A percentile compares a stretch with the other conserved stretches of the same genome.
These are phyloP conservation scores for Pseudopithomyces chartarum DNA, from an alignment of 2,329 filamentous ascomycete genomes.

Conservation along the genomic window DNA sequence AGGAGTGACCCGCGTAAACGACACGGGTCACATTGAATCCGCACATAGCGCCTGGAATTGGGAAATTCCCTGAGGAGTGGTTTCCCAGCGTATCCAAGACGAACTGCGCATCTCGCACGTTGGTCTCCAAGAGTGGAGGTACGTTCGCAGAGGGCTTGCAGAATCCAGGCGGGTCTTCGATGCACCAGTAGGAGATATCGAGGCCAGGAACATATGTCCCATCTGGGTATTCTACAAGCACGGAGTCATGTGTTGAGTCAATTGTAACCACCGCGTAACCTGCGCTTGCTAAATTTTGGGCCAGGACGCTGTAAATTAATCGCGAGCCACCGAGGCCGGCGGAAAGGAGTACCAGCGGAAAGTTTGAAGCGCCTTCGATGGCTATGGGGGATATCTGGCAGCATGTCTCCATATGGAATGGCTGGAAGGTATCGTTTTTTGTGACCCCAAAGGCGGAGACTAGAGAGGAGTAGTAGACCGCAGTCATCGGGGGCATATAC, in stretches of 20 bases:
- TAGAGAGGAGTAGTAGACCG: not conserved
- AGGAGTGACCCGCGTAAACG: slow-evolving; percentile 28
- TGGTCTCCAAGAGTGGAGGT: not conserved
- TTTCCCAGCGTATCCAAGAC: slow-evolving; percentile 2
- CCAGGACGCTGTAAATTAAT: slow-evolving; percentile 46
- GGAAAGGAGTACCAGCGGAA: slow-evolving; percentile 45
- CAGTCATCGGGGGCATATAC: slow-evolving; percentile 16
- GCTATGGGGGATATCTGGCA: too few species aligned
- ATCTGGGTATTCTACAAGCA: slow-evolving; percentile 40
- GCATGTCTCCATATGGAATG: slow-evolving; percentile 3
- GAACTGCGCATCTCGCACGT: slow-evolving; percentile 4
- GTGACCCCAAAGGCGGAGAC: not conserved
- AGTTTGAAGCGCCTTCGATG: not conserved
- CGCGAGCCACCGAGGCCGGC: slow-evolving; percentile 49
- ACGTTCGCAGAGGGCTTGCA: not conserved
- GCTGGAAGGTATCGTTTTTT: slow-evolving; percentile 8
- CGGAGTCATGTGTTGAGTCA: slow-evolving; percentile 54
- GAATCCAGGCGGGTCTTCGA: not conserved
- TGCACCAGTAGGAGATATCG: not conserved
- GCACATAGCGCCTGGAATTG: not conserved
- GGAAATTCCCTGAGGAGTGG: not conserved
- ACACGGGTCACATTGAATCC: slow-evolving; percentile 1
- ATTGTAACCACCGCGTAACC: slow-evolving; percentile 53
- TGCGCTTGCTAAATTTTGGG: slow-evolving; percentile 49
- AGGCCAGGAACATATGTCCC: slow-evolving; percentile 43